Conservation (phyloP, 2,329 filamentous ascomycete species). For the Corynespora cassiicola region DNA sequence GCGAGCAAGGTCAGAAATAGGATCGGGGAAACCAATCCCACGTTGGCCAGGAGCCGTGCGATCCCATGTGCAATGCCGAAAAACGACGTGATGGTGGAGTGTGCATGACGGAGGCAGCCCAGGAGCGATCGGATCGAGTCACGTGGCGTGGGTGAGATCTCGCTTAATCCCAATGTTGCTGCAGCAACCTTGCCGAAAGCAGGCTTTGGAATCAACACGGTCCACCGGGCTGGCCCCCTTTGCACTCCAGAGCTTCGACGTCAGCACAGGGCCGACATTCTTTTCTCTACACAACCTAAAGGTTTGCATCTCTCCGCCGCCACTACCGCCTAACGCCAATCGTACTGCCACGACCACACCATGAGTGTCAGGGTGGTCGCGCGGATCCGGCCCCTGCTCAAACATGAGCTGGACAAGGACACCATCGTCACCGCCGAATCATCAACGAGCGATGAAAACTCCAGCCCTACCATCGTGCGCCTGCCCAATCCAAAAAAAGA, state of each 20-base stretch:
- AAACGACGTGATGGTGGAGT: too few relatives aligned
- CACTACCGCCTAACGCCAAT: conserved; percentile 5
- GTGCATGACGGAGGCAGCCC: too few relatives aligned
- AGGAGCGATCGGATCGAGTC: too few relatives aligned
- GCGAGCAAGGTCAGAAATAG: conserved; percentile 11
- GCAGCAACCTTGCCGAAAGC: conserved; percentile 18
- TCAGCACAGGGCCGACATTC: conserved; percentile 39
- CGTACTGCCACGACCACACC: too few relatives aligned
- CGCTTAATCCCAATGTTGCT: conserved; percentile 15
- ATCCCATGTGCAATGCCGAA: too few relatives aligned
- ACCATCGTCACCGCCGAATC: conserved; percentile 75
- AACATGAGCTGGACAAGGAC: conserved; percentile 85
- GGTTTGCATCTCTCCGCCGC: conserved; percentile 23
- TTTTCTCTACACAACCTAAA: conserved; percentile 35
- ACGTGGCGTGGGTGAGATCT: conserved; percentile 7
- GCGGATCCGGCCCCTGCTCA: conserved; percentile 85
- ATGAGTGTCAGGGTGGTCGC: conserved; percentile 84
- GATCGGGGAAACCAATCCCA: not conserved
- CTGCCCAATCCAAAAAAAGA: conserved; percentile 96
- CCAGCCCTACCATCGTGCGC: conserved; percentile 72
- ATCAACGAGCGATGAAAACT: conserved; percentile 37
- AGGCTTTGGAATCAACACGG: conserved; percentile 31
- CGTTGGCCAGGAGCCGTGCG: too few relatives aligned
- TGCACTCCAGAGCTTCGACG: conserved; percentile 33
- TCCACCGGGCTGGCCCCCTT: conserved; percentile 21